Evolutionary conservation across 495 filamentous ascomycete genomes (phyloP), one percentile per base, ranked within the genome.

Genomic region (Extremus antarcticus): DNA sequence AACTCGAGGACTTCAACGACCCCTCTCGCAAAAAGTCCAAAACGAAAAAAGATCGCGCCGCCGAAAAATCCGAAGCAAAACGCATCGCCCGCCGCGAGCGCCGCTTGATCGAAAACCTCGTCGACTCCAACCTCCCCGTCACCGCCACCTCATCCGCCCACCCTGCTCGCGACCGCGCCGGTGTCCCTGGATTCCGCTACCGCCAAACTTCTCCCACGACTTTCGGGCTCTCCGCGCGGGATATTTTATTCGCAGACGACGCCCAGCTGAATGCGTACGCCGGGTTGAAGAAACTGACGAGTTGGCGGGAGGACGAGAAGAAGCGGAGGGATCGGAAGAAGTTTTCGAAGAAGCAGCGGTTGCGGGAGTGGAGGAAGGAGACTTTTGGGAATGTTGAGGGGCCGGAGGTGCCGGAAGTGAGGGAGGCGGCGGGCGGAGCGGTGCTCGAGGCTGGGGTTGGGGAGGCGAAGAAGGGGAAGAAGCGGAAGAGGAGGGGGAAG

Each of bases 191-290:
- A 22, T 97, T 98, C 76, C 83, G 86, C 16, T 98, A 98, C 72
- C 86, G 94, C 59, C 90, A 95, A 63, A 95, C 92, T 9, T 94
- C 88, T 0, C 91, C 92, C 3, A 82, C 81, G 25, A 80, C 86
- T 25, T 97, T 94, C 70, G 92, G 92, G 47, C 76, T 98, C 50
- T 91, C 86, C 1, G 77, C 91, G 1, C 78, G 82, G 46, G 92
- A 98, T 68, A 96, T 98, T 56, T 78, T 98, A 11, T 85, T 95
- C 71, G 92, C 92, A 9, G 81, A 81, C 24, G 92, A 98, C 69
- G 73, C 79, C 7, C 85, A 87, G 53, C 80, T 98, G 51, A 97
- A 98, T 70, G 74, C 87, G 60, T 96, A 85, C 60, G 91, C 84
- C 15, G 92, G 92, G 10, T 73, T 98, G 61, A 98, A 97, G 78